These are phyloP conservation scores for Raddia distichophylla DNA, from an alignment of 176 grass and related monocot species.

Conservation along the genomic window DNA sequence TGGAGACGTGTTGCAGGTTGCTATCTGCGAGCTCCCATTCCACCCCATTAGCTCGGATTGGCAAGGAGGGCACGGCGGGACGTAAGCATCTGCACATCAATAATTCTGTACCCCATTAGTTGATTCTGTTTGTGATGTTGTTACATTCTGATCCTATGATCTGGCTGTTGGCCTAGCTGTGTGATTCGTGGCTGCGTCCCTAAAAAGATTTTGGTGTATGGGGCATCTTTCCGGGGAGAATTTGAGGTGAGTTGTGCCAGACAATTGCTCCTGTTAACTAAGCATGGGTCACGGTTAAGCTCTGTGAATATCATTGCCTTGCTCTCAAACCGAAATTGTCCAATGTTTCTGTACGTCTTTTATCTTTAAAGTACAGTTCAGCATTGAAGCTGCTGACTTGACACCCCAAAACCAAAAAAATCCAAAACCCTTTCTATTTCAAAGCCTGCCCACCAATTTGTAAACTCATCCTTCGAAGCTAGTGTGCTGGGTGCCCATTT, in stretches of 20 bases:
- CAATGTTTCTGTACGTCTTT: not conserved
- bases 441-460: not conserved
- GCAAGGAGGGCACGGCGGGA: conserved; percentile 82
- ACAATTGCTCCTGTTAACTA: not conserved
- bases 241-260: conserved; percentile 60
- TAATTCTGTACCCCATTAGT: not conserved
- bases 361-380: not conserved
- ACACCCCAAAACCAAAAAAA: no score
- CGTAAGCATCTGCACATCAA: conserved; percentile 49
- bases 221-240: conserved; percentile 76
- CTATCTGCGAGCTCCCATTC: conserved; percentile 96
- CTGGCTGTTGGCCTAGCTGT: conserved; percentile 56
- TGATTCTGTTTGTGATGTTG: not conserved
- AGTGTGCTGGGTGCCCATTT: not conserved
- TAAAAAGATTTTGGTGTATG: conserved; percentile 96
- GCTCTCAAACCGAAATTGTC: not conserved
- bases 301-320: not conserved
- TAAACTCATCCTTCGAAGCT: not conserved
- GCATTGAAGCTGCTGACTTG: not conserved
- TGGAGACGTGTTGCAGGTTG: conserved; percentile 52
- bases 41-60: conserved; percentile 90
- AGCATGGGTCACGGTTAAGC: not conserved
- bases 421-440: not conserved
- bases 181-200: conserved; percentile 97
- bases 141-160: not conserved